Evolutionary conservation across 2,329 filamentous ascomycete genomes (phyloP), one percentile per base, ranked within the genome.

Genomic region (Cladosporium sphaerospermum): DNA sequence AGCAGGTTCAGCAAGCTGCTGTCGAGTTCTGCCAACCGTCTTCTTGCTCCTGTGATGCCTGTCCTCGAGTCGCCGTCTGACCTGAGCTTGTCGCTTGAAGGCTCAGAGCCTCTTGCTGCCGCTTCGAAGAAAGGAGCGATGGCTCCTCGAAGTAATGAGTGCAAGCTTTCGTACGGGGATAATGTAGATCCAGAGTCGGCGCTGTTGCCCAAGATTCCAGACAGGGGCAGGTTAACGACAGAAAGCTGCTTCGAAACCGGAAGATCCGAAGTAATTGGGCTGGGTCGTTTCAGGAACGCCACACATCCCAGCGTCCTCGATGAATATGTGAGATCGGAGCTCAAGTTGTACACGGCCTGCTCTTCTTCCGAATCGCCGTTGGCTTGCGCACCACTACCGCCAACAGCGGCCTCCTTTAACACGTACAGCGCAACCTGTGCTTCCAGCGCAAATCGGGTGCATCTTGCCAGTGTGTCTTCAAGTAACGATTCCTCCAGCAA

Each of bases 61-160:
- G 89, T 95, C 75, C 95, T 95, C 42, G 88, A 84, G 66, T 97
- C 93, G 47, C 88, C 84, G 64, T 97, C 91, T 16, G 86, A 82
- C 64, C 89, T 84, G 58, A 83, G 84, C 66, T 88, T 85, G 52
- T 69, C 62, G 32, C 78, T 75, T 13, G 83, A 82, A 47, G 81
- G 73, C 66, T 89, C 86, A 63, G 89, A 85, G 58, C 79, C 86
- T 73, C 90, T 92, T 54, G 91, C 95, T 69, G 90, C 95, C 62
- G 91, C 92, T 76, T 99, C 92, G 68, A 99, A 99, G 72, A 96
- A 97, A 37, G 95, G 93, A 63, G 89, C 89, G 67, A 99, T 77
- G 61, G 88, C 90, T 69, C 90, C 86, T 71, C 96, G 91, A 60
- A 99, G 82, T 64, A 96, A 81, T 54, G 92, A 89, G 73, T 96